phyloP scores from a whole-genome alignment of 1,284 basidiomycete genomes.

The Irpex sp. region DNA sequence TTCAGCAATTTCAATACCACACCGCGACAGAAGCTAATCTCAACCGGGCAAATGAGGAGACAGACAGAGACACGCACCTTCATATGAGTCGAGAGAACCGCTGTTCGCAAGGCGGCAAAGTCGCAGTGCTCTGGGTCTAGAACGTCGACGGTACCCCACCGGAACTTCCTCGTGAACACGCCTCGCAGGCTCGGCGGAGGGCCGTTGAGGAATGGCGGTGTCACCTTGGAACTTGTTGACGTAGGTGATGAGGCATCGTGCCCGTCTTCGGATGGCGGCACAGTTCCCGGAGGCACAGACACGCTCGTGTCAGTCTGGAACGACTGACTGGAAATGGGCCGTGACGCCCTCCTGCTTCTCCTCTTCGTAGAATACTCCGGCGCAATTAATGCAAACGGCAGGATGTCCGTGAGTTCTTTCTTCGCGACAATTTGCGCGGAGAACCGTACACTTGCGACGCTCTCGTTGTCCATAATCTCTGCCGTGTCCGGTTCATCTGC shows the following conservation, averaged over 20 bases:
- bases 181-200: constrained; percentile 67
- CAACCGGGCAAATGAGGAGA: constrained; percentile 11
- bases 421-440: constrained; percentile 63
- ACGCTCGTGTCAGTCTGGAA: constrained; percentile 6
- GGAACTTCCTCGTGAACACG: constrained; percentile 68
- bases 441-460: constrained; percentile 71
- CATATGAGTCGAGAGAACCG: constrained; percentile 75
- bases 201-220: constrained; percentile 37
- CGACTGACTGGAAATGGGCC: constrained; percentile 10
- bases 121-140: constrained; percentile 80
- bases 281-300: constrained; percentile 18
- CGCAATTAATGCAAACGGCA: constrained; percentile 77
- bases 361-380: constrained; percentile 47
- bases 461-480: constrained; percentile 58
- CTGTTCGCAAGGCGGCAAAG: constrained; percentile 76
- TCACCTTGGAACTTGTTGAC: constrained; percentile 22
- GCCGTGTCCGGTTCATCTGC: constrained; percentile 45
- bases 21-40: background rate
- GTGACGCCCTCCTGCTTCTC: constrained; percentile 14
- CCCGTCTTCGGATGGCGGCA: constrained; percentile 40
- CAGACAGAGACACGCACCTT: constrained; percentile 46
- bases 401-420: constrained; percentile 45
- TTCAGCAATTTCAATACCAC: background rate
- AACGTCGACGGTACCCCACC: constrained; percentile 83
- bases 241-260: constrained; percentile 24